phyloP scores from a whole-genome alignment of 1,139 yeast genomes.

The Candida labiduridarum region DNA sequence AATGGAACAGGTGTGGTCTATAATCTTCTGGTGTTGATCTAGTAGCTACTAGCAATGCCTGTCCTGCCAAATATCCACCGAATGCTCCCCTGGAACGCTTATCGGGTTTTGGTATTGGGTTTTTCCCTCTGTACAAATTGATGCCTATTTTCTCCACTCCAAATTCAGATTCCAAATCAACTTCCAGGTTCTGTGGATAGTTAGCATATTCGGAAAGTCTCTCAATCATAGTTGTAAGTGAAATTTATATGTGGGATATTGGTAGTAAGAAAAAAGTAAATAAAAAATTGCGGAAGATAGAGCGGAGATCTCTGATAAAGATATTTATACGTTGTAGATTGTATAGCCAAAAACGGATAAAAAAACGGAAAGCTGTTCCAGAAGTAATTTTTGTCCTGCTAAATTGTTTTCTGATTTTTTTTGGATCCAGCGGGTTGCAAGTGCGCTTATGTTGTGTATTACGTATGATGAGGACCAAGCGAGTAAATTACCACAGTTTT shows the following conservation, averaged over 20 bases:
- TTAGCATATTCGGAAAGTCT: not conserved
- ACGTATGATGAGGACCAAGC: too few relatives aligned
- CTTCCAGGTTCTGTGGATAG: slow-evolving; percentile 3
- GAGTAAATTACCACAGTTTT: too few relatives aligned
- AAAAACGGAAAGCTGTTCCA: too few relatives aligned
- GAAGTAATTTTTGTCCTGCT: too few relatives aligned
- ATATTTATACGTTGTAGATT: too few relatives aligned
- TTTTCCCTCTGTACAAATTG: slow-evolving; percentile 27
- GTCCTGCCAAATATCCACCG: slow-evolving; percentile 47
- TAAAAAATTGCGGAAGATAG: too few relatives aligned
- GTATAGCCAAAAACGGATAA: too few relatives aligned
- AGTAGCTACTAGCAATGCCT: slow-evolving; percentile 42
- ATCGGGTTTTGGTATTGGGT: slow-evolving; percentile 37
- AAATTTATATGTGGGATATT: not conserved
- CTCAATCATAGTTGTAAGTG: slow-evolving; percentile 5
- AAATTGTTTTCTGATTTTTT: too few relatives aligned
- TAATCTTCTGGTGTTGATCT: slow-evolving; percentile 32
- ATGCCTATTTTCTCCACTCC: slow-evolving; percentile 27
- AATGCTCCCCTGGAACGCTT: slow-evolving; percentile 38
- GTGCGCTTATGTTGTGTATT: too few relatives aligned
- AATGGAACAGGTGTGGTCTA: slow-evolving; percentile 46
- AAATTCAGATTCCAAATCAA: slow-evolving; percentile 19
- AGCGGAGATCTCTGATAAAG: too few relatives aligned
- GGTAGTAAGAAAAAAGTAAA: not conserved
- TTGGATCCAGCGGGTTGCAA: too few relatives aligned